Conservation (phyloP, 2,329 filamentous ascomycete species). For the Hypoxylon sp. region DNA sequence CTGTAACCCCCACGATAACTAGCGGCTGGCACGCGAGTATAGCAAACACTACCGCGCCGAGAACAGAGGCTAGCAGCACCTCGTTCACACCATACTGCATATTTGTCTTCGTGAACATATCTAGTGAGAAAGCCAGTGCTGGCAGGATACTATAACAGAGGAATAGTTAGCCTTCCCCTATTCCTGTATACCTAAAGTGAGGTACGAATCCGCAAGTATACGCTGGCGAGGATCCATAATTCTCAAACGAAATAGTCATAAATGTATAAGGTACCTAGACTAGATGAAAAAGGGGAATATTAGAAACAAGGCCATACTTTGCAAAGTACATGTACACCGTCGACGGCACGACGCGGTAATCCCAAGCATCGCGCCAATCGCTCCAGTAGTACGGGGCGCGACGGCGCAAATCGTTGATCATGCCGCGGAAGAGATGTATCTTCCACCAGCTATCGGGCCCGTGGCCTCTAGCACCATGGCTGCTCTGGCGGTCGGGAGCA, state of each 20-base stretch:
- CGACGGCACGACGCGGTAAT: constrained; percentile 88
- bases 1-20: constrained; percentile 91
- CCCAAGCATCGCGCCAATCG: constrained; percentile 90
- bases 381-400: constrained; percentile 83
- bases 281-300: constrained; percentile 4
- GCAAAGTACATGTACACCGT: constrained; percentile 97
- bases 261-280: constrained; percentile 4
- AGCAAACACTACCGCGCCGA: constrained; percentile 86
- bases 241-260: constrained; percentile 27
- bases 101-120: constrained; percentile 92
- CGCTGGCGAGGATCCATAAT: not conserved
- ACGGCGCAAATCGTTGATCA: constrained; percentile 82
- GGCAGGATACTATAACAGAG: constrained; percentile 78
- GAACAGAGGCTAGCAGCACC: constrained; percentile 86
- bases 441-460: constrained; percentile 74
- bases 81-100: constrained; percentile 93
- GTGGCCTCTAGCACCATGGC: not conserved
- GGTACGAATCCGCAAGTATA: not conserved
- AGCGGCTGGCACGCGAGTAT: constrained; percentile 86
- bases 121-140: constrained; percentile 88
- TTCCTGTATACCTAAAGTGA: not conserved
- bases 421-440: constrained; percentile 81
- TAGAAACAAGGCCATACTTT: constrained; percentile 70
- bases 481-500: constrained; percentile 8
- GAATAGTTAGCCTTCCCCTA: constrained; percentile 18